Conservation (phyloP, 257 asterid genomes). For the Verbascum thapsus region DNA sequence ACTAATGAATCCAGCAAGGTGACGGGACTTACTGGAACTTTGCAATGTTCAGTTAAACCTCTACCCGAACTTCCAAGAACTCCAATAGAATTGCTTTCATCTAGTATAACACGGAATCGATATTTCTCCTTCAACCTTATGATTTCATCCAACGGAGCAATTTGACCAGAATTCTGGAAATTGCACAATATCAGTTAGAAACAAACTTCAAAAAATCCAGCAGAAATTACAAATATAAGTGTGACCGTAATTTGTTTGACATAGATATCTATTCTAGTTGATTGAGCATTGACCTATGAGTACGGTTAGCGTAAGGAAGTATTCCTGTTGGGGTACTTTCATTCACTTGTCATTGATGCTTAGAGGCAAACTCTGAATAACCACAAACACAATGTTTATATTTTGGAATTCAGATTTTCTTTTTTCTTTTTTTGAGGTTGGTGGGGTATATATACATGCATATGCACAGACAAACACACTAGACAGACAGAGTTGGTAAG, state of each 20-base stretch:
- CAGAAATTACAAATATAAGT: background rate
- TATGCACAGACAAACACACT: no score
- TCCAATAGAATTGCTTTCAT: slow-evolving; percentile 90
- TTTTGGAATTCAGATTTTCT: no score
- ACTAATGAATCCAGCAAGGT: slow-evolving; percentile 27
- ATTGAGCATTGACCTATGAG: no score
- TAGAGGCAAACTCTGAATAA: no score
- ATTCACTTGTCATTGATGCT: no score
- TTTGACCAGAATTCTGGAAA: slow-evolving; percentile 89
- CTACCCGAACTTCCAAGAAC: slow-evolving; percentile 92
- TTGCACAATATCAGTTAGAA: slow-evolving; percentile 24
- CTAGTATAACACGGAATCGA: slow-evolving; percentile 83
- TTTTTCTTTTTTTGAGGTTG: no score
- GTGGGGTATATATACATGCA: no score
- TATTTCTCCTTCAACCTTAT: slow-evolving; percentile 80
- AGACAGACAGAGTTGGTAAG: no score
- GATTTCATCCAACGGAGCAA: slow-evolving; percentile 88
- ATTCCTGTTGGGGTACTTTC: no score
- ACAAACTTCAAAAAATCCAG: slow-evolving; percentile 20
- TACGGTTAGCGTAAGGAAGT: no score
- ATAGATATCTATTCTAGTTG: no score
- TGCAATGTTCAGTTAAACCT: slow-evolving; percentile 82
- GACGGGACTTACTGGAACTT: slow-evolving; percentile 63
- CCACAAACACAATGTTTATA: no score
- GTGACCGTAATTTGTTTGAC: background rate